These are phyloP conservation scores for Phoenix dactylifera DNA, from an alignment of 176 grass and related monocot genomes.

Conservation along the genomic window DNA sequence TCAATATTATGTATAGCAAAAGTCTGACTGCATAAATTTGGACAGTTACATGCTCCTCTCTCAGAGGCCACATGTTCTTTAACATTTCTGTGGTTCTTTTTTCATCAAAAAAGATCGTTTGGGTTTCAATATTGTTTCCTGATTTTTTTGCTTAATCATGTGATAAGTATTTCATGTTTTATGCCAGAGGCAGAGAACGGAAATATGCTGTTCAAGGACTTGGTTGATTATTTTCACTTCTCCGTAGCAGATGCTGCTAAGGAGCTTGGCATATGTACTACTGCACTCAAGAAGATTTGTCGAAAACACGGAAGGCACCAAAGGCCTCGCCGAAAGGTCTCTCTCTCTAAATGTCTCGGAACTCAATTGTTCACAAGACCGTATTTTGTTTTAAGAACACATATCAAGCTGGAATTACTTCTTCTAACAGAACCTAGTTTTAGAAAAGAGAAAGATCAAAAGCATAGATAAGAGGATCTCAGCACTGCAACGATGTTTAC, in stretches of 20 bases:
- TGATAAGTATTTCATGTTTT: no score
- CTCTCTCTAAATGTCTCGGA: neutral
- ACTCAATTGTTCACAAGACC: no score
- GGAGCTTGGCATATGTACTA: conserved; percentile 31
- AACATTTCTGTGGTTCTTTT: no score
- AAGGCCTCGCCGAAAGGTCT: conserved; percentile 43
- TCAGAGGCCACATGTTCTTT: no score
- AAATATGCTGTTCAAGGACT: conserved; percentile 17
- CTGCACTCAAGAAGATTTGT: conserved; percentile 38
- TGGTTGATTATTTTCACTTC: conserved; percentile 35
- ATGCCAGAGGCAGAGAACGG: conserved; percentile 33
- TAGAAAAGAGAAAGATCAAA: conserved; percentile 7
- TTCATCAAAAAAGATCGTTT: no score
- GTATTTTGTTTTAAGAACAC: no score
- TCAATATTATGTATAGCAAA: no score
- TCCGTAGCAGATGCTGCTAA: conserved; percentile 23
- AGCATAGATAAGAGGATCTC: conserved; percentile 18
- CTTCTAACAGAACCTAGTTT: neutral
- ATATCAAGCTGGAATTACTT: no score
- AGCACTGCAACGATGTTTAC: neutral
- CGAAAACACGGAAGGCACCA: conserved; percentile 18
- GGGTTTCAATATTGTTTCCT: neutral
- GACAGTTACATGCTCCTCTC: no score
- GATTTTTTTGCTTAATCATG: neutral
- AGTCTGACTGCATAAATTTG: no score